Evolutionary conservation across 108 stramenopile species (phyloP).

Genomic region (Discostella stelligeroides): DNA sequence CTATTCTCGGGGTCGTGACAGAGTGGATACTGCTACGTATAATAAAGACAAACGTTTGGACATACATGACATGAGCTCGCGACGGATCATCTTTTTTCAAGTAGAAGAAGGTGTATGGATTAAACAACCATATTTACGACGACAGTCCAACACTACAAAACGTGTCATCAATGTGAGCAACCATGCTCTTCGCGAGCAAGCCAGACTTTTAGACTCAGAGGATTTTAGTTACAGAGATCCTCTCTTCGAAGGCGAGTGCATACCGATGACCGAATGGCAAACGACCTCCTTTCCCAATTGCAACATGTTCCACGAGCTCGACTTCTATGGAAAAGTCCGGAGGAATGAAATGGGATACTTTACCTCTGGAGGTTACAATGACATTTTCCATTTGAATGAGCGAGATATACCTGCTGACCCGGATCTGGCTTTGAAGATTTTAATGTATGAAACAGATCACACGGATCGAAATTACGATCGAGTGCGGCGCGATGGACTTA

Average conservation of each 20-base stretch:
- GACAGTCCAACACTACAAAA: neutral
- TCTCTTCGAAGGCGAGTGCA: slow-evolving; percentile 25
- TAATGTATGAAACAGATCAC: slow-evolving; percentile 25
- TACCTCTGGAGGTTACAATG: slow-evolving; percentile 39
- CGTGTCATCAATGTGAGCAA: slow-evolving; percentile 9
- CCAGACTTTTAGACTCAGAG: slow-evolving; percentile 2
- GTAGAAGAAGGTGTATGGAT: neutral
- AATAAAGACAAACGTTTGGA: no score
- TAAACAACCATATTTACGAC: neutral
- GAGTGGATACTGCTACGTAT: no score
- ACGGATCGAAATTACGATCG: slow-evolving; percentile 40
- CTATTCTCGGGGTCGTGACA: neutral
- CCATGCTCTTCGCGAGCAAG: neutral
- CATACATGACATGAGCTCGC: neutral
- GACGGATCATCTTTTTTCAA: neutral
- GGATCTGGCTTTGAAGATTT: slow-evolving; percentile 35
- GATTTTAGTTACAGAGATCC: slow-evolving; percentile 13
- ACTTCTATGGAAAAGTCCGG: slow-evolving; percentile 18
- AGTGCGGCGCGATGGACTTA: slow-evolving; percentile 44
- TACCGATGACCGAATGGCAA: slow-evolving; percentile 47
- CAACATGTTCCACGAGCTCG: slow-evolving; percentile 41
- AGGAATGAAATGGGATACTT: slow-evolving; percentile 15
- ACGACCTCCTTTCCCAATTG: slow-evolving; percentile 27
- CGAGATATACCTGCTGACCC: no score
- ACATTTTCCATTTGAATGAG: slow-evolving; percentile 33